Percentiles rank a stretch among this genome's conserved stretches.
These are phyloP conservation scores for Penicillium polonicum DNA, from an alignment of 2,329 filamentous ascomycete genomes.

Conservation along the genomic window DNA sequence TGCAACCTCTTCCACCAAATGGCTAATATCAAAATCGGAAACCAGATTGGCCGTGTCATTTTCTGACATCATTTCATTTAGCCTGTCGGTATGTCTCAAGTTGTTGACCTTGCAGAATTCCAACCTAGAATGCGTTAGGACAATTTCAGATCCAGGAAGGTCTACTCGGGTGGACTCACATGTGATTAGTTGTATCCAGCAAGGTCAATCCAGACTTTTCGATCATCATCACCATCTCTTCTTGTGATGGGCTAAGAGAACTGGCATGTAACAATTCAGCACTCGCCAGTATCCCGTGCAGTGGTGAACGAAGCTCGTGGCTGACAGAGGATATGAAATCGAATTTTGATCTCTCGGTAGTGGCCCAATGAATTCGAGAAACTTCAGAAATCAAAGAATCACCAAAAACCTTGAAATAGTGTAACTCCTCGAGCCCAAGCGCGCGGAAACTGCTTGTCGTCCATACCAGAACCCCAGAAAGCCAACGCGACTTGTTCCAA, in stretches of 20 bases:
- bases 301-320: constrained; percentile 52
- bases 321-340: constrained; percentile 55
- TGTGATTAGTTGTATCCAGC: constrained; percentile 47
- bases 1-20: constrained; percentile 33
- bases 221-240: constrained; percentile 48
- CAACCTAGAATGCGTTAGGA: constrained; percentile 23
- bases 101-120: constrained; percentile 41
- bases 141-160: too few relatives aligned
- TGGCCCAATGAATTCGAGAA: constrained; percentile 30
- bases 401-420: constrained; percentile 34
- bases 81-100: constrained; percentile 34
- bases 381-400: constrained; percentile 39
- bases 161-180: constrained; percentile 20
- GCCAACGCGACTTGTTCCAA: constrained; percentile 32
- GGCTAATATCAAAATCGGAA: constrained; percentile 34
- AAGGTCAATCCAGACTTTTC: constrained; percentile 53
- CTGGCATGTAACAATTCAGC: constrained; percentile 52
- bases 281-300: constrained; percentile 51
- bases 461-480: constrained; percentile 30
- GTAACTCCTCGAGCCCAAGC: constrained; percentile 26
- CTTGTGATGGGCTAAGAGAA: constrained; percentile 39
- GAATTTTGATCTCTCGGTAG: constrained; percentile 49
- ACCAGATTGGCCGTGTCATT: constrained; percentile 24
- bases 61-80: constrained; percentile 19
- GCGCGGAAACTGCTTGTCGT: constrained; percentile 15